Evolutionary conservation across 108 stramenopile species (phyloP).

Genomic region (Cyclotella cryptica): DNA sequence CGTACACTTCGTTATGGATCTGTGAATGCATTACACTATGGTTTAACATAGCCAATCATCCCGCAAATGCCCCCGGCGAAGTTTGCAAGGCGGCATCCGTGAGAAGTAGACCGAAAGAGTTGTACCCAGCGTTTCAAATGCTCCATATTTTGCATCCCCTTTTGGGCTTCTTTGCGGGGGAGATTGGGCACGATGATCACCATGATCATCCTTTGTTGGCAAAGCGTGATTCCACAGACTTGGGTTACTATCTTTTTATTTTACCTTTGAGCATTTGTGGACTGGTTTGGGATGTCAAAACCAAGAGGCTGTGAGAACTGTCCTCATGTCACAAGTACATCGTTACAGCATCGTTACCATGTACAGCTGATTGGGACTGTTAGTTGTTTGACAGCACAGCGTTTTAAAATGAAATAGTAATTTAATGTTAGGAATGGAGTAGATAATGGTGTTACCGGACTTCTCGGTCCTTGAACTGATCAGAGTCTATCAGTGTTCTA

Average conservation of each 20-base stretch:
- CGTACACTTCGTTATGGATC: constrained; percentile 57
- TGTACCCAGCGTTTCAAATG: constrained; percentile 45
- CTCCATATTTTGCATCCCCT: constrained; percentile 43
- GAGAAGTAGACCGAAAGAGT: constrained; percentile 37
- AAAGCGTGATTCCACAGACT: constrained; percentile 48
- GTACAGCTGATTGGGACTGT: too few relatives aligned
- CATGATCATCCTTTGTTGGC: constrained; percentile 53
- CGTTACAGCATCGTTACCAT: not conserved
- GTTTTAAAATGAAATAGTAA: too few relatives aligned
- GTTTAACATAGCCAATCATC: constrained; percentile 71
- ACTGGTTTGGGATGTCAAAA: constrained; percentile 57
- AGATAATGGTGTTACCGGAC: too few relatives aligned
- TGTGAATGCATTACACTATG: constrained; percentile 60
- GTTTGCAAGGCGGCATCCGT: constrained; percentile 39
- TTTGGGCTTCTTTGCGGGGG: constrained; percentile 36
- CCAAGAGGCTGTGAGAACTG: not conserved
- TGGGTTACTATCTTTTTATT: constrained; percentile 51
- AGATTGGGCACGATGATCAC: constrained; percentile 54
- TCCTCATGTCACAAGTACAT: not conserved
- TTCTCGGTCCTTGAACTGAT: too few relatives aligned
- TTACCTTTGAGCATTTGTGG: constrained; percentile 48
- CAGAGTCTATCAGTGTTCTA: too few relatives aligned
- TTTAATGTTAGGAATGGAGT: too few relatives aligned
- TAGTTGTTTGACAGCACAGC: too few relatives aligned
- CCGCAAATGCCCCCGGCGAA: constrained; percentile 28